A percentile compares a stretch with the other conserved stretches of the same genome.
phyloP scores from a whole-genome alignment of 345 rosid species.

The Moringa oleifera region DNA sequence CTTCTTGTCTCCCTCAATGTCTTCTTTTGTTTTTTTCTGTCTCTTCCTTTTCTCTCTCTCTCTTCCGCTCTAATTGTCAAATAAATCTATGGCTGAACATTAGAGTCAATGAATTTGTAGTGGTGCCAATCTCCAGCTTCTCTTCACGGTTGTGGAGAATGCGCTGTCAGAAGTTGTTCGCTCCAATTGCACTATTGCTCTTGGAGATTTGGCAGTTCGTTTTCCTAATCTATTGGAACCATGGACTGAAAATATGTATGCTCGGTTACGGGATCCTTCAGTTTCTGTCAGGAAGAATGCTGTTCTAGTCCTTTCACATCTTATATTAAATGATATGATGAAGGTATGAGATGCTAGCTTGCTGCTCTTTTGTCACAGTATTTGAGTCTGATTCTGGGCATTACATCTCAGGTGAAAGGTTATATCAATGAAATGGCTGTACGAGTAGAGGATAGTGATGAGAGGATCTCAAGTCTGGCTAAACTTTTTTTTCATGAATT shows the following conservation, averaged over 20 bases:
- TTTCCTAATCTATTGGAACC: constrained; percentile 94
- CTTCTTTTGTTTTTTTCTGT: too few species aligned
- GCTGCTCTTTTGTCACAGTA: constrained; percentile 5
- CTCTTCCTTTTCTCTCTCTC: constrained; percentile 5
- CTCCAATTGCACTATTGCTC: constrained; percentile 90
- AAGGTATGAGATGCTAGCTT: constrained; percentile 46
- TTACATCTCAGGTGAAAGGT: constrained; percentile 79
- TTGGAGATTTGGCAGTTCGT: constrained; percentile 96
- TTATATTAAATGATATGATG: constrained; percentile 99
- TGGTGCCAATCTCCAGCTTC: constrained; percentile 91
- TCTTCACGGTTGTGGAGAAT: constrained; percentile 91
- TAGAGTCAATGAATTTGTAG: constrained; percentile 39
- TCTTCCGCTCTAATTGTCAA: neutral
- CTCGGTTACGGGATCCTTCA: constrained; percentile 68
- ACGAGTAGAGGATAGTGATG: constrained; percentile 79
- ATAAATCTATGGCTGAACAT: constrained; percentile 6
- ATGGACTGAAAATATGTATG: constrained; percentile 96
- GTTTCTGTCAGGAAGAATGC: constrained; percentile 92
- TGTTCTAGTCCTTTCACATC: constrained; percentile 95
- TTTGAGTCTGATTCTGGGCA: constrained; percentile 20
- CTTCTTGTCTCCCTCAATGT: too few species aligned
- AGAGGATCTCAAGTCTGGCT: constrained; percentile 85
- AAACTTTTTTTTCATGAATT: constrained; percentile 87
- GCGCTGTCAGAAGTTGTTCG: constrained; percentile 91
- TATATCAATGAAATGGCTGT: constrained; percentile 90